These are phyloP conservation scores for Hypholoma fasciculare DNA, from an alignment of 768 basidiomycete species.

Conservation along the genomic window DNA sequence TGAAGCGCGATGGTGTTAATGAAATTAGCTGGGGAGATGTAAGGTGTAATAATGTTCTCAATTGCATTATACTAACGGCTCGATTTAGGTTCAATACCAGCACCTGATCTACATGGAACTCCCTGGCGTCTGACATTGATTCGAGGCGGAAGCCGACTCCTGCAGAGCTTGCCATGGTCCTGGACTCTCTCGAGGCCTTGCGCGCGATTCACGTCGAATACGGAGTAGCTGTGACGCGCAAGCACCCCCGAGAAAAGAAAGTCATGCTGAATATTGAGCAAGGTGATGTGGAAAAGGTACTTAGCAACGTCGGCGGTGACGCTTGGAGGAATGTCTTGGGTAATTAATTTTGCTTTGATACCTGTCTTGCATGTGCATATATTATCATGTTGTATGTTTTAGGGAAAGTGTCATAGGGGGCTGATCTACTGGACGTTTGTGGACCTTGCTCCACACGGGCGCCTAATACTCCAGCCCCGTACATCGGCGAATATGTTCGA, in stretches of 20 bases:
- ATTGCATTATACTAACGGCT: background rate
- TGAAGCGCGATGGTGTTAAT: slow-evolving; percentile 81
- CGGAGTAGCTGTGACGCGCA: slow-evolving; percentile 51
- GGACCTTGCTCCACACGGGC: no score
- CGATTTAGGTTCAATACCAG: slow-evolving; percentile 66
- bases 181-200: slow-evolving; percentile 76
- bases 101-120: slow-evolving; percentile 68
- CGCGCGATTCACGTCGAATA: slow-evolving; percentile 78
- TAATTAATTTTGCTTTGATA: slow-evolving; percentile 11
- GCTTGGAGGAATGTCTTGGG: slow-evolving; percentile 61
- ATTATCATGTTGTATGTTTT: no score
- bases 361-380: no score
- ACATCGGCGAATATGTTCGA: no score
- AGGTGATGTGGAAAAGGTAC: slow-evolving; percentile 79
- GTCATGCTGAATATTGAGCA: slow-evolving; percentile 84
- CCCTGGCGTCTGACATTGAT: slow-evolving; percentile 60
- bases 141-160: slow-evolving; percentile 56
- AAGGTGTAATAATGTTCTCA: slow-evolving; percentile 19
- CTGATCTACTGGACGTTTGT: no score
- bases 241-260: slow-evolving; percentile 63
- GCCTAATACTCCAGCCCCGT: no score
- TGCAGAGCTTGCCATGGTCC: slow-evolving; percentile 65
- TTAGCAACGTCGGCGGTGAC: slow-evolving; percentile 76
- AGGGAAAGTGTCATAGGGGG: no score
- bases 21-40: slow-evolving; percentile 88